Evolutionary conservation across 2,329 filamentous ascomycete genomes (phyloP), one percentile per base, ranked within the genome.

Genomic region (Juglanconis oblonga): DNA sequence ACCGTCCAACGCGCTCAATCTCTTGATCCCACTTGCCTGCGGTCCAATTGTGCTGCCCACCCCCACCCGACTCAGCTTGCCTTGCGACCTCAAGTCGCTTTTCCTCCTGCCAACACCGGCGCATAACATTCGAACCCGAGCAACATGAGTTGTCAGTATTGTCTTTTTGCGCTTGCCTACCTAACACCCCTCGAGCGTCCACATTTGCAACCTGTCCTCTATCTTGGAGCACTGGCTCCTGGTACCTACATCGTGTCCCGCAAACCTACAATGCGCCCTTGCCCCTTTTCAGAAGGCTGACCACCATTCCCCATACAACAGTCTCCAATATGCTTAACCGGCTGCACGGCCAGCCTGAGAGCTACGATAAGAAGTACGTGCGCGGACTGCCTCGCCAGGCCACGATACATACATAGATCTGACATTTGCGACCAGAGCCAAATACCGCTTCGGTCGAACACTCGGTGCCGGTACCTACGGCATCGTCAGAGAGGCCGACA

Each of bases 381-480:
- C 54, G 57, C 47, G 54, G 57, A 62, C 67, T 52, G 66, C 58
- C 33, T 51, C 31, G 14, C 11, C 33, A 45, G 11, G 67, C 66
- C 64, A 58, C 67, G 38, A 49, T 61, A 66, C 55, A 57, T 58
- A 49, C 33, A 17, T 58, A 66, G 65, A 61, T 40, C 55, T 58
- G 65, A 58, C 49, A 49, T 10, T 31, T 56, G 24, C 38, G 42
- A 44, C 57, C 73, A 95, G 91, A 76, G 81, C 91, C 64, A 91
- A 89, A 75, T 99, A 99, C 77, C 87, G 84, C 68, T 97, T 99
- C 76, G 95, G 95, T 70, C 87, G 89, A 74, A 98, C 94, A 31
- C 85, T 99, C 61, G 95, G 95, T 71, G 95, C 95, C 64, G 95
- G 95, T 69, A 99, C 95, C 69, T 99, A 99, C 82, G 95, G 95